Conservation (phyloP, 2,329 filamentous ascomycete genomes). For the Penicillium olsonii region DNA sequence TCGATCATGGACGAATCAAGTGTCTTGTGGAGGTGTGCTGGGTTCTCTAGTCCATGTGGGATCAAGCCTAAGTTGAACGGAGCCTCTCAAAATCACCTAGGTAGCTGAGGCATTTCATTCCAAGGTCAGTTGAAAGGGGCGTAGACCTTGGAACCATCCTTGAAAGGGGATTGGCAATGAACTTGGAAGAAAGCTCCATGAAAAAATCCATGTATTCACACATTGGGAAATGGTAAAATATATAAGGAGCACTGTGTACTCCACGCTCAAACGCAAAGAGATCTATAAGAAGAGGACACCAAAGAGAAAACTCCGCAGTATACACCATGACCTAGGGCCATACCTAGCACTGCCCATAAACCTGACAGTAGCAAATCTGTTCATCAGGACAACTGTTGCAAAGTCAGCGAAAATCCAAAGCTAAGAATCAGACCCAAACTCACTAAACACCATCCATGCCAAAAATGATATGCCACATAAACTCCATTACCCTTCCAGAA, state of each 20-base stretch:
- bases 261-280: constrained; percentile 12
- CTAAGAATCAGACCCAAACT: constrained; percentile 13
- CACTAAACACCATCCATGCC: constrained; percentile 44
- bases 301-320: constrained; percentile 1
- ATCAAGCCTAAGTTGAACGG: no score
- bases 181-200: no score
- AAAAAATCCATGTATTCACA: no score
- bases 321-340: neutral
- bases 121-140: no score
- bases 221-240: neutral
- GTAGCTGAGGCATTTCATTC: no score
- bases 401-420: constrained; percentile 12
- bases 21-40: no score
- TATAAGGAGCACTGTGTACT: neutral
- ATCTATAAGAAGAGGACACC: constrained; percentile 1
- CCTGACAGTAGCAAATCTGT: constrained; percentile 38
- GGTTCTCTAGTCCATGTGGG: no score
- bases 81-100: no score
- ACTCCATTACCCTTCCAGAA: constrained; percentile 64
- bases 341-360: constrained; percentile 36
- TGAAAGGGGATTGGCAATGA: no score
- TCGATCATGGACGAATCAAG: no score
- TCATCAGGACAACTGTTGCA: constrained; percentile 35
- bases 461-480: constrained; percentile 64
- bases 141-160: no score